Evolutionary conservation across 805 yeast species (phyloP).

Genomic region (Candida railenensis): DNA sequence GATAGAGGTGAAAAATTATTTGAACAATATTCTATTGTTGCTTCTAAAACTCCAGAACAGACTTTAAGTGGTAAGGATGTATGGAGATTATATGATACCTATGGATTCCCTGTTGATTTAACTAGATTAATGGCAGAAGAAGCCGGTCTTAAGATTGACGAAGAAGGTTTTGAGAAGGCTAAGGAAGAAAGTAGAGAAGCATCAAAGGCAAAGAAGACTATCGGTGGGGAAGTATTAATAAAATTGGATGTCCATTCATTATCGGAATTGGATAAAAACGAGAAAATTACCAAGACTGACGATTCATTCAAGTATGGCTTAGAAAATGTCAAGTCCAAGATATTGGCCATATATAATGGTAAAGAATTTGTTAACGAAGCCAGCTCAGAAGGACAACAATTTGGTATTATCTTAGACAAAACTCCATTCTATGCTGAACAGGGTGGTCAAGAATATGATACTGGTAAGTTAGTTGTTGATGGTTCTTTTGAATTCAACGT

Average conservation of each 20-base stretch:
- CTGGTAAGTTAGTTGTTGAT: slow-evolving; percentile 89
- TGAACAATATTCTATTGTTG: slow-evolving; percentile 86
- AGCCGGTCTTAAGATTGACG: slow-evolving; percentile 89
- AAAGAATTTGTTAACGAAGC: slow-evolving; percentile 54
- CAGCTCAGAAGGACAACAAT: slow-evolving; percentile 40
- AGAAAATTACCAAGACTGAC: slow-evolving; percentile 70
- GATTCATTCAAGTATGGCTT: slow-evolving; percentile 76
- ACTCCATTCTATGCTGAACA: slow-evolving; percentile 98
- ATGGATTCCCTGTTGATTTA: slow-evolving; percentile 98
- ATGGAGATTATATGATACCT: slow-evolving; percentile 97
- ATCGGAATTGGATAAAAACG: slow-evolving; percentile 60
- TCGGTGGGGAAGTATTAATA: slow-evolving; percentile 54
- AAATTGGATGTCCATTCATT: slow-evolving; percentile 91
- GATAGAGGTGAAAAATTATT: slow-evolving; percentile 97
- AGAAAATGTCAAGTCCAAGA: slow-evolving; percentile 65
- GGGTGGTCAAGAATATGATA: slow-evolving; percentile 98
- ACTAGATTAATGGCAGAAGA: slow-evolving; percentile 99
- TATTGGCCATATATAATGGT: slow-evolving; percentile 73
- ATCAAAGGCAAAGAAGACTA: slow-evolving; percentile 80
- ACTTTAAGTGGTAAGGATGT: slow-evolving; percentile 90
- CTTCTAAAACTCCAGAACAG: slow-evolving; percentile 71
- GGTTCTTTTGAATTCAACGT: slow-evolving; percentile 87
- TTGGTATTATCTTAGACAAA: slow-evolving; percentile 81
- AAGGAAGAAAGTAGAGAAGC: slow-evolving; percentile 89
- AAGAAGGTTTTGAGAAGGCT: slow-evolving; percentile 88